phyloP scores from a whole-genome alignment of 306 rosid species.

The Casuarina cunninghamiana region DNA sequence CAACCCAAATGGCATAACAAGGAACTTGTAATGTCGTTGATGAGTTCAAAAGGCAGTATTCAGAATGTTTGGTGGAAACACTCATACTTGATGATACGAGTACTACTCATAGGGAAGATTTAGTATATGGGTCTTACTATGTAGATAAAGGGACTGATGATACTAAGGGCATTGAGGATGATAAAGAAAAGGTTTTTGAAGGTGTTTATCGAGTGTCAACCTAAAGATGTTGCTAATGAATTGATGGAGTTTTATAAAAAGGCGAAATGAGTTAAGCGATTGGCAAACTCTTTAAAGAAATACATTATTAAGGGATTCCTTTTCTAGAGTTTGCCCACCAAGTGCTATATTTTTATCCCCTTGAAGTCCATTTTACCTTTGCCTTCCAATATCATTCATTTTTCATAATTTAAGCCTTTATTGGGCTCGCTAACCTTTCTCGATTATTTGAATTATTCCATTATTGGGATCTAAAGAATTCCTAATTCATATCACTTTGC shows the following conservation, averaged over 20 bases:
- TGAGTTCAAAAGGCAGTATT: slow-evolving; percentile 26
- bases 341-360: not conserved
- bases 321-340: slow-evolving; percentile 35
- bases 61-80: too few relatives aligned
- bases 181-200: slow-evolving; percentile 51
- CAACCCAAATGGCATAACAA: too few relatives aligned
- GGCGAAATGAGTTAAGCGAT: slow-evolving; percentile 60
- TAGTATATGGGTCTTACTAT: slow-evolving; percentile 47
- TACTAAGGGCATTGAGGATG: slow-evolving; percentile 62
- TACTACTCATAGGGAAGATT: slow-evolving; percentile 50
- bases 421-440: not conserved
- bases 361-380: not conserved
- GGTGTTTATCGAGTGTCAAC: slow-evolving; percentile 28
- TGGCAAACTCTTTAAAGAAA: slow-evolving; percentile 64
- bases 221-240: slow-evolving; percentile 52
- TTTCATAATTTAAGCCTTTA: not conserved
- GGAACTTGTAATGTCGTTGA: too few relatives aligned
- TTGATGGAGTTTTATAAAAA: slow-evolving; percentile 53
- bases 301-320: slow-evolving; percentile 49
- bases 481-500: not conserved
- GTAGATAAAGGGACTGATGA: slow-evolving; percentile 23
- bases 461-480: not conserved
- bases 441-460: not conserved
- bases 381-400: not conserved
- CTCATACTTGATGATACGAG: slow-evolving; percentile 51